Base-by-base conservation (phyloP, 2,329 filamentous ascomycete species). In the Coleophoma cylindrospora region DNA sequence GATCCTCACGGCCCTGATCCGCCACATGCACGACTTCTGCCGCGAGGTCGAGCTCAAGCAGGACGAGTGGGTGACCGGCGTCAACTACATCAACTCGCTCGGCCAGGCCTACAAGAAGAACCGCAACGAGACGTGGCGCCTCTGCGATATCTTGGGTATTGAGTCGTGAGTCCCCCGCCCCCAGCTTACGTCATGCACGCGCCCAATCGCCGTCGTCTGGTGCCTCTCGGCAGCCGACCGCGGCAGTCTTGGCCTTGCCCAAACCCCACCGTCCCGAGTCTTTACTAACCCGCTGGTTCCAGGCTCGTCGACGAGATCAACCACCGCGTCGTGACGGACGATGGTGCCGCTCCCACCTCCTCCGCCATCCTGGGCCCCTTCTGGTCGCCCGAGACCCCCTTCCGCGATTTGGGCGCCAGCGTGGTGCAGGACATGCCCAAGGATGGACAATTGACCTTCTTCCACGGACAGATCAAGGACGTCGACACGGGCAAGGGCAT, bases 321-420 rank as follows among this genome's bases (percentile, higher is more conserved):
- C 55, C 79, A 84, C 73, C 80, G 77, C 65, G 72, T 82, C 65
- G 71, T 83, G 63, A 80, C 81, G 56, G 80, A 86, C 51, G 75
- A 77, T 50, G 74, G 75, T 63, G 70, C 80, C 54, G 73, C 77
- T 53, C 84, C 86, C 43, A 89, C 86, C n/a, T 87, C 84, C 3
- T 86, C 84, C 54, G 79, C 85, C 52, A 90, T 90, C 62, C 82
- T 90, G 53, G 86, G 86, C 2, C 86, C 86, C 56, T 89, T 90
- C 76, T 90, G 86, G 85, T 85, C 81, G 11, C 85, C 86, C 60
- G 76, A 88, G 60, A 83, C 86, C 1, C 86, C 86, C 33, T 88
- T 87, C 79, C 81, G 85, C 43, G 74, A 82, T 36, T 76, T 81
- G 57, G 86, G 86, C 57, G 76, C 73, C 64, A 76, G 71, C 66